Evolutionary conservation across 1,284 basidiomycete species (phyloP).

Genomic region (Pseudozyma thailandica): DNA sequence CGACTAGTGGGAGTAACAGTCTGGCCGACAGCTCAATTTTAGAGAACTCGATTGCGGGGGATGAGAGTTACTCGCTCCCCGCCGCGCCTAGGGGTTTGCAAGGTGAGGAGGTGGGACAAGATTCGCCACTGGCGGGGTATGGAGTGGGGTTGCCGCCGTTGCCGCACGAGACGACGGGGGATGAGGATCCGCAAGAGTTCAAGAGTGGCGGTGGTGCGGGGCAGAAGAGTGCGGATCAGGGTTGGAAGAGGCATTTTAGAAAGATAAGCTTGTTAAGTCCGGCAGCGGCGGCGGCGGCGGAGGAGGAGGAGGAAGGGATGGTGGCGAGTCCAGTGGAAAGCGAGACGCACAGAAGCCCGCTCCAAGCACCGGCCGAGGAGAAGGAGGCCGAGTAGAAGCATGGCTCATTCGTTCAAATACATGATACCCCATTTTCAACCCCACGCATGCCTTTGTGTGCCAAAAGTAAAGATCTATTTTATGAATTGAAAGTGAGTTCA

Average conservation of each 20-base stretch:
- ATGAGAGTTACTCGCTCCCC: conserved; percentile 50
- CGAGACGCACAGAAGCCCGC: conserved; percentile 13
- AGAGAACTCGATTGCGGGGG: conserved; percentile 47
- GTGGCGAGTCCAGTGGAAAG: conserved; percentile 3
- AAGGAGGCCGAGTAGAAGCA: neutral
- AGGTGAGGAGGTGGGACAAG: conserved; percentile 1
- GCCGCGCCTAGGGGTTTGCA: conserved; percentile 1
- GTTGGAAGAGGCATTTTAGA: conserved; percentile 38
- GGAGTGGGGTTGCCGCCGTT: conserved; percentile 28
- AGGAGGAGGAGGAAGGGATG: neutral
- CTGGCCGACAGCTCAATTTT: conserved; percentile 30
- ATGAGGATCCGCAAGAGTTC: conserved; percentile 26
- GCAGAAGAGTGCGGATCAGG: conserved; percentile 31
- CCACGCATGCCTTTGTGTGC: too few relatives aligned
- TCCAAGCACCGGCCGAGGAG: neutral
- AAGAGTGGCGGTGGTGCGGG: too few relatives aligned
- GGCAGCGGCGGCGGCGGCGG: neutral
- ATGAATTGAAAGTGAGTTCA: too few relatives aligned
- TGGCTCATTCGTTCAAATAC: neutral
- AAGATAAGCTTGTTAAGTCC: conserved; percentile 37
- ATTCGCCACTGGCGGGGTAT: conserved; percentile 29
- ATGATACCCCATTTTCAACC: too few relatives aligned
- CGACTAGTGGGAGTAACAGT: conserved; percentile 27
- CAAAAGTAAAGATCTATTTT: too few relatives aligned
- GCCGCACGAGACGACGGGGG: conserved; percentile 40